Evolutionary conservation across 805 yeast species (phyloP).

Genomic region (Metschnikowia colocasiae): DNA sequence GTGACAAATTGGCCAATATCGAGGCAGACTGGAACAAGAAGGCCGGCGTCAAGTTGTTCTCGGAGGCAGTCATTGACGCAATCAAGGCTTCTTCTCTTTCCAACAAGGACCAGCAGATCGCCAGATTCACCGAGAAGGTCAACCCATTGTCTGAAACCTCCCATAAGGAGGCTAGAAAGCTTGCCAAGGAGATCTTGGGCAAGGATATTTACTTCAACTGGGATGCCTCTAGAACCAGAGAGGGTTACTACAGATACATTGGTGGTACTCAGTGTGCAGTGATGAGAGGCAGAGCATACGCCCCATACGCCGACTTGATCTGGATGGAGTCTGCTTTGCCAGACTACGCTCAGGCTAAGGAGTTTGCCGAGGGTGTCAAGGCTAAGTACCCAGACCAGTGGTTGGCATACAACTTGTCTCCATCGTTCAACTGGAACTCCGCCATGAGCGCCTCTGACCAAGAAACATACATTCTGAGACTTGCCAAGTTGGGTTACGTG

Average conservation of each 20-base stretch:
- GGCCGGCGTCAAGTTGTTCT: conserved; percentile 85
- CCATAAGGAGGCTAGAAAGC: conserved; percentile 69
- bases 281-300: conserved; percentile 91
- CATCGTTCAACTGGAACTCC: conserved; percentile 96
- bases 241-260: conserved; percentile 92
- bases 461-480: conserved; percentile 82
- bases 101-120: conserved; percentile 60
- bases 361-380: conserved; percentile 89
- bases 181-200: conserved; percentile 75
- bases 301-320: conserved; percentile 91
- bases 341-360: conserved; percentile 88
- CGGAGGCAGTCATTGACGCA: conserved; percentile 85
- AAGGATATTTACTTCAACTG: conserved; percentile 86
- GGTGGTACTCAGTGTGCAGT: conserved; percentile 98
- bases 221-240: conserved; percentile 93
- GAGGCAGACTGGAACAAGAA: conserved; percentile 79
- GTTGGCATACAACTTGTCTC: conserved; percentile 95
- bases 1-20: conserved; percentile 63
- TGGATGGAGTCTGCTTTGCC: conserved; percentile 99
- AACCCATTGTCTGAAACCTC: conserved; percentile 75
- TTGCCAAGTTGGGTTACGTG: conserved; percentile 84
- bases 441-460: conserved; percentile 88
- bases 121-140: conserved; percentile 62
- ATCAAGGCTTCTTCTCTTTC: conserved; percentile 58
- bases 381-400: conserved; percentile 81